phyloP scores from a whole-genome alignment of 1,284 basidiomycete species.

The Heterobasidion parviporum region DNA sequence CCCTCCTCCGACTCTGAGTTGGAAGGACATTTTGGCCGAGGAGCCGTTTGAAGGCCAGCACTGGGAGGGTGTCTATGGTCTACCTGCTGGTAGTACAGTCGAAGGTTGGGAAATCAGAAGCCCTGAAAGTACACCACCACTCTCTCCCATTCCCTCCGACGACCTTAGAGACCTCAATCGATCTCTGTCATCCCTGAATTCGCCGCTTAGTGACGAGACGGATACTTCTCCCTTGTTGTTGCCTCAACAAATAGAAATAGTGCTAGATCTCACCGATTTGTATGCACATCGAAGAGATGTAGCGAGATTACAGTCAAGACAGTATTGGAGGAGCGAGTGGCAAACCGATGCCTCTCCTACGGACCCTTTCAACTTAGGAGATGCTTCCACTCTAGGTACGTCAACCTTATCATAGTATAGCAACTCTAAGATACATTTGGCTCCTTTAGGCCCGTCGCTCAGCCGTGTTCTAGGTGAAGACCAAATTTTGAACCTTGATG shows the following conservation, averaged over 20 bases:
- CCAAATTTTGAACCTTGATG: conserved; percentile 17
- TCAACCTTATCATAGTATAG: background rate
- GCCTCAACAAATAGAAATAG: conserved; percentile 6
- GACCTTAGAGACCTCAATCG: conserved; percentile 32
- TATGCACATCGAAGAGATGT: conserved; percentile 41
- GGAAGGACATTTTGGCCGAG: conserved; percentile 68
- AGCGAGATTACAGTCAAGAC: conserved; percentile 48
- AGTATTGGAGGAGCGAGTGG: conserved; percentile 68
- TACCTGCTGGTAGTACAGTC: conserved; percentile 32
- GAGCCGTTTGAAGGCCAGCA: conserved; percentile 76
- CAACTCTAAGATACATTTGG: background rate
- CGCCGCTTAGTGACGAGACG: conserved; percentile 31
- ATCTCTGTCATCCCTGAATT: conserved; percentile 37
- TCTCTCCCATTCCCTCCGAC: conserved; percentile 37
- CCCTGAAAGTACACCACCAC: conserved; percentile 35
- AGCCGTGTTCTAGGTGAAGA: conserved; percentile 27
- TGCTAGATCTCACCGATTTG: background rate
- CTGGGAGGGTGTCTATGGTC: conserved; percentile 57
- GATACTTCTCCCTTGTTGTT: background rate
- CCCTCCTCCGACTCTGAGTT: conserved; percentile 40
- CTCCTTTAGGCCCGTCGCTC: conserved; percentile 36
- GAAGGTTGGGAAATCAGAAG: conserved; percentile 34
- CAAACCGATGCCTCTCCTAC: conserved; percentile 33
- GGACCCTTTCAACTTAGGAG: conserved; percentile 47
- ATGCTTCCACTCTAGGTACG: conserved; percentile 62